Base-by-base conservation (phyloP, 1,284 basidiomycete species). In the Paramarasmius palmivorus region DNA sequence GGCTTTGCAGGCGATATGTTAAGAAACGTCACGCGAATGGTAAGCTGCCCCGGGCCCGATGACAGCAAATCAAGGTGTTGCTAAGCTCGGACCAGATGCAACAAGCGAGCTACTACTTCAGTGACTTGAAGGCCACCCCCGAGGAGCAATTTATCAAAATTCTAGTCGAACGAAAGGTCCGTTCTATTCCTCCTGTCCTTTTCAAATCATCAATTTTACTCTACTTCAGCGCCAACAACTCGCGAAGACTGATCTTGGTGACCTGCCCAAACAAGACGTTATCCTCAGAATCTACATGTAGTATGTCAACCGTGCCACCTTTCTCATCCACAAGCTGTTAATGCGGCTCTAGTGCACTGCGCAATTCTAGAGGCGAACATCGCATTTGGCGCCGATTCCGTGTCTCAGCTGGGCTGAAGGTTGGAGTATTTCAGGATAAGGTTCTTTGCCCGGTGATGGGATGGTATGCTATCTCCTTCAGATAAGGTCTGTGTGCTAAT, bases 391-490 rank as follows among this genome's bases (percentile, higher is more conserved):
- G 65, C 2, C 56, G 59, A 29, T 62, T 68, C 47, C 57, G 59
- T 17, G 61, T 65, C 22, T 65, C 63, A 15, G 65, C 61, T 38
- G 66, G 66, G 5, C 62, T 65, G n/a, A 63, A 61, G 34, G 49
- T 68, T 23, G 60, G 59, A 37, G 57, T 58, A 0, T 59, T 68
- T 38, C 65, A 67, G 49, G 66, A 66, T 53, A 68, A 68, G 49
- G 63, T 58, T 35, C 37, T 68, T 10, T 53, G 59, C 1, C 66
- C 66, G 7, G 57, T 68, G 23, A 61, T 68, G 61, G 65, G 66
- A 36, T 67, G 65, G 66, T 67, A 46, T 2, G 50, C 53, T 15
- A 26, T 42, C 12, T 52, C 25, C 12, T 12, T 32, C 29, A 32
- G 6, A 35, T 37, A 22, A 34, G 15, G 10, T 22, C 15, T 12